phyloP scores from a whole-genome alignment of 805 yeast species.

The Kluyveromyces dobzhanskii region DNA sequence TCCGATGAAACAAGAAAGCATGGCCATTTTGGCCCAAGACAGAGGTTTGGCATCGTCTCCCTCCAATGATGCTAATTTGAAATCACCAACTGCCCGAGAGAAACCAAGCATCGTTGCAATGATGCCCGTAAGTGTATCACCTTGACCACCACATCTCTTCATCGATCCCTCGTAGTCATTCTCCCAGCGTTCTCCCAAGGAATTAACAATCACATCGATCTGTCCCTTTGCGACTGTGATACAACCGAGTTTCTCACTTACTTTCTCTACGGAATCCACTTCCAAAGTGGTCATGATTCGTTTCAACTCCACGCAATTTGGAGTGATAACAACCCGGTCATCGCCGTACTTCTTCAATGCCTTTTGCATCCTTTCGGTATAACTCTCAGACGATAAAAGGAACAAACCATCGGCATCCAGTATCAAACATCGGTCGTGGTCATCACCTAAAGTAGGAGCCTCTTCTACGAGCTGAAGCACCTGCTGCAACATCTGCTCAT shows the following conservation, averaged over 20 bases:
- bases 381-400: constrained; percentile 44
- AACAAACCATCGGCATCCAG: constrained; percentile 88
- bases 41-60: constrained; percentile 18
- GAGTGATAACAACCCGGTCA: constrained; percentile 66
- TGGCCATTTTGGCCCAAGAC: constrained; percentile 26
- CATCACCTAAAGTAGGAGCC: constrained; percentile 34
- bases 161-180: constrained; percentile 52
- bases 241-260: constrained; percentile 22
- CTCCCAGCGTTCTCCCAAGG: constrained; percentile 41
- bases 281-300: constrained; percentile 50
- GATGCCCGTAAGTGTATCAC: constrained; percentile 84
- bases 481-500: constrained; percentile 52
- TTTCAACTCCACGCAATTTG: constrained; percentile 79
- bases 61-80: constrained; percentile 33
- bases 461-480: constrained; percentile 45
- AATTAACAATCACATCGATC: constrained; percentile 41
- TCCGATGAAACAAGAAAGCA: constrained; percentile 67
- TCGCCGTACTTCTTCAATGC: constrained; percentile 42
- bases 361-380: constrained; percentile 10
- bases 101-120: constrained; percentile 78
- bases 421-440: constrained; percentile 53
- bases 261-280: constrained; percentile 23
- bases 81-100: constrained; percentile 57
- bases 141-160: constrained; percentile 93
- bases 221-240: constrained; percentile 58